Conservation (phyloP, 768 basidiomycete species). For the Cyathus striatus region DNA sequence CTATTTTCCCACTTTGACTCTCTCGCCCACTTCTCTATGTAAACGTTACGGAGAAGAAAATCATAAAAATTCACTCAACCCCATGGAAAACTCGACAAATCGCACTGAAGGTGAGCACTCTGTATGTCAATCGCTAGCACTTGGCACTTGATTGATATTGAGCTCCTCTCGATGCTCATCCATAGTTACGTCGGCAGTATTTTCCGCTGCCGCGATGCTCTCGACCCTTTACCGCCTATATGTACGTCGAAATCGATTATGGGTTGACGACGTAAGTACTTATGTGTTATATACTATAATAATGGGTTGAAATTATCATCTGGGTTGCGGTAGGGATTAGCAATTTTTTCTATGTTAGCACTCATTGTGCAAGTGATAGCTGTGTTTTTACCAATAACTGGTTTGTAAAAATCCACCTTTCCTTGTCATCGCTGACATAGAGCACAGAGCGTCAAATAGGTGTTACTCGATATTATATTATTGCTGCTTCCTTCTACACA, state of each 20-base stretch:
- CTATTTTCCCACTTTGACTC: no score
- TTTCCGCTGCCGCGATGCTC: slow-evolving; percentile 23
- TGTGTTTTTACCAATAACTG: slow-evolving; percentile 19
- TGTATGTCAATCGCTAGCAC: no score
- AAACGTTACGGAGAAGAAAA: no score
- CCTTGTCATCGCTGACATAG: not conserved
- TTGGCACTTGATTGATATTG: no score
- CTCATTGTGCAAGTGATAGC: slow-evolving; percentile 21
- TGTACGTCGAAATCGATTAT: slow-evolving; percentile 22
- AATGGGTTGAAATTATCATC: not conserved
- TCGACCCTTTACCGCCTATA: slow-evolving; percentile 24
- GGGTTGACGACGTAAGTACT: slow-evolving; percentile 30
- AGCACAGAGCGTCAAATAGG: slow-evolving; percentile 3
- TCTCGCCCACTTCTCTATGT: no score
- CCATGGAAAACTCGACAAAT: no score
- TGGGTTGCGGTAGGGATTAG: slow-evolving; percentile 26
- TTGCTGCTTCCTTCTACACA: slow-evolving; percentile 30
- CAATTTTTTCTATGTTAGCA: slow-evolving; percentile 19
- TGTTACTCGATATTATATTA: slow-evolving; percentile 26
- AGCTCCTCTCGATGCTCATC: no score
- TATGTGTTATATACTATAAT: not conserved
- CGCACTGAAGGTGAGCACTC: no score
- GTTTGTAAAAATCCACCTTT: not conserved
- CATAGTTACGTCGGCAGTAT: slow-evolving; percentile 26
- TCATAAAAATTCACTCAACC: no score